Conservation (phyloP, 164 flowering plant species). For the Berberis thunbergii region DNA sequence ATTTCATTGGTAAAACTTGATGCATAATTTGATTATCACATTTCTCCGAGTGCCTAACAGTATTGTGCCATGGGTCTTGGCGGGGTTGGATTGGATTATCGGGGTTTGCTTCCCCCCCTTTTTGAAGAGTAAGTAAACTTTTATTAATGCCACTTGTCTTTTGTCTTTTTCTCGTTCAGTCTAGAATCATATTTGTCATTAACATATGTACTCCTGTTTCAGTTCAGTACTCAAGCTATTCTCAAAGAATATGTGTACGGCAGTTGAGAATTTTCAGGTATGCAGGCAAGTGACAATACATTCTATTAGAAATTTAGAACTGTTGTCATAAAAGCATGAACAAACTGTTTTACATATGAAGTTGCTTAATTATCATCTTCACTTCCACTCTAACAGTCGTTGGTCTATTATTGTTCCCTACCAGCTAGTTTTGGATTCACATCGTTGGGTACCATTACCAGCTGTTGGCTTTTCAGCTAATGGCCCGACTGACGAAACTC, state of each 20-base stretch:
- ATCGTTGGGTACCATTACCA: constrained; percentile 97
- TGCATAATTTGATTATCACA: constrained; percentile 5
- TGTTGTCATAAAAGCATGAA: background rate
- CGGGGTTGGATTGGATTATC: constrained; percentile 92
- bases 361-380: background rate
- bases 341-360: background rate
- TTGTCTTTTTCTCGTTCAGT: background rate
- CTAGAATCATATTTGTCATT: background rate
- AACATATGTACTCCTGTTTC: constrained; percentile 18
- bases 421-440: constrained; percentile 91
- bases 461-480: constrained; percentile 65
- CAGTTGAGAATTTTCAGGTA: constrained; percentile 98
- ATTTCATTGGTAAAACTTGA: background rate
- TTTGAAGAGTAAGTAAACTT: constrained; percentile 72
- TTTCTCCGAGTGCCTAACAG: constrained; percentile 30
- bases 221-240: constrained; percentile 93
- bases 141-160: background rate
- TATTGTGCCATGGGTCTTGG: constrained; percentile 97
- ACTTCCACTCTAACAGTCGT: background rate
- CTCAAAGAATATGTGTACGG: constrained; percentile 75
- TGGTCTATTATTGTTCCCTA: constrained; percentile 2
- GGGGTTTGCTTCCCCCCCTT: constrained; percentile 94
- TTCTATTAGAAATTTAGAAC: background rate
- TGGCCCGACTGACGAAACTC: constrained; percentile 55
- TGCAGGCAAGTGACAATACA: constrained; percentile 1